These are phyloP conservation scores for Aspergillus sp. DNA, from an alignment of 2,329 filamentous ascomycete genomes.

Conservation along the genomic window DNA sequence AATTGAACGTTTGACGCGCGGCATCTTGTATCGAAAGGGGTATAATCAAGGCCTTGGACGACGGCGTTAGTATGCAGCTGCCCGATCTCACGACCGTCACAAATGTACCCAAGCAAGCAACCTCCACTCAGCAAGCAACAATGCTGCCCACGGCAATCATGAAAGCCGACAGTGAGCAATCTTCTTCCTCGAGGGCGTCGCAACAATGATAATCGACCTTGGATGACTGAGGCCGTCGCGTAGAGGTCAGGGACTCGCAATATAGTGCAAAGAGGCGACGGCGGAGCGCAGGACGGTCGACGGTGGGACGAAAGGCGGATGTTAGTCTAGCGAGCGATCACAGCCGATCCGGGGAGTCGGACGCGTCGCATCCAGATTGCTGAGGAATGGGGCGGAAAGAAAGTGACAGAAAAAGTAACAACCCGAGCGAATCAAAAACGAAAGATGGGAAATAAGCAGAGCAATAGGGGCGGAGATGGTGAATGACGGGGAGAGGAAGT, in stretches of 20 bases:
- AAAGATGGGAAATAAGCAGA: not conserved
- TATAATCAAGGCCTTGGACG: not conserved
- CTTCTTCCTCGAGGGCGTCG: not conserved
- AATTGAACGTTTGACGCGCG: slow-evolving; percentile 38
- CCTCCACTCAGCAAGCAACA: not conserved
- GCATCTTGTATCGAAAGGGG: slow-evolving; percentile 25
- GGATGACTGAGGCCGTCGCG: not conserved
- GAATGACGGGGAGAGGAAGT: not conserved
- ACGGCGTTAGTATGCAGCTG: not conserved
- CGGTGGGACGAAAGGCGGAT: too few species aligned
- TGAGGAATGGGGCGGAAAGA: not conserved
- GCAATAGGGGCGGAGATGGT: not conserved
- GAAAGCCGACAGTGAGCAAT: not conserved
- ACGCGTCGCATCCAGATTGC: slow-evolving; percentile 14
- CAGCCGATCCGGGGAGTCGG: not conserved
- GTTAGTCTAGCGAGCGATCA: not conserved
- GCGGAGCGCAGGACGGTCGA: not conserved
- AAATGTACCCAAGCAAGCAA: not conserved
- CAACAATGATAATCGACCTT: not conserved
- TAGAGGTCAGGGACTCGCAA: not conserved
- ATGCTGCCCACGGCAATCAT: not conserved
- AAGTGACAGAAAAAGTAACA: not conserved
- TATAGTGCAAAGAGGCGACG: not conserved
- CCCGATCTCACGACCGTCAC: too few species aligned
- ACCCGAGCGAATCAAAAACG: not conserved